Evolutionary conservation across 257 asterid genomes (phyloP).

Genomic region (Scutellaria baicalensis): DNA sequence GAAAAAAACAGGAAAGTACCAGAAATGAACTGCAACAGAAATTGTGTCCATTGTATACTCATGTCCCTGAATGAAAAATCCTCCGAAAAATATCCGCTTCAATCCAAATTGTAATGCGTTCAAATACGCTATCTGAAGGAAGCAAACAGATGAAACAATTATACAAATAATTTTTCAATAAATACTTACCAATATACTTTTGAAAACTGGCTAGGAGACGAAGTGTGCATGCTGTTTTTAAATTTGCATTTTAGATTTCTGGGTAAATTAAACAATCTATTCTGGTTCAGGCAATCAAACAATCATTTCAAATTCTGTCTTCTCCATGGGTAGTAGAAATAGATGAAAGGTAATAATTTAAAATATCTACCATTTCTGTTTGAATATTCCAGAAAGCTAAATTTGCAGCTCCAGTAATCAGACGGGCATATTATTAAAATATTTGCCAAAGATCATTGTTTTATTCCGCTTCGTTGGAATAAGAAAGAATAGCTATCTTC

Average conservation of each 20-base stretch:
- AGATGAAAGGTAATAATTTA: not conserved
- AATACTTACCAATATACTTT: not conserved
- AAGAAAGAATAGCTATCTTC: not conserved
- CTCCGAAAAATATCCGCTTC: conserved; percentile 85
- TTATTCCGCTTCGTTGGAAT: not conserved
- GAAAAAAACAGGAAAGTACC: conserved; percentile 36
- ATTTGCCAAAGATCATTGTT: not conserved
- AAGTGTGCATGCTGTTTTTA: not conserved
- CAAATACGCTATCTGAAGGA: conserved; percentile 73
- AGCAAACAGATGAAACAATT: conserved; percentile 4
- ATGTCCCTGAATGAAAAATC: conserved; percentile 87
- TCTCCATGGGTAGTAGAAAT: not conserved
- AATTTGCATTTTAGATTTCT: not conserved
- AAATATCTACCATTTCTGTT: not conserved
- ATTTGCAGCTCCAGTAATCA: not conserved
- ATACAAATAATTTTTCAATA: not conserved
- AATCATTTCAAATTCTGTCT: not conserved
- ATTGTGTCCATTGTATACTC: conserved; percentile 95
- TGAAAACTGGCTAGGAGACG: not conserved
- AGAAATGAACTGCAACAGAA: conserved; percentile 85
- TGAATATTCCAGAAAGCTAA: not conserved
- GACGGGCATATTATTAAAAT: not conserved
- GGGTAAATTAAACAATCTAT: not conserved
- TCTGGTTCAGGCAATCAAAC: not conserved
- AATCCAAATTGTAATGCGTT: conserved; percentile 79